Percentiles rank a stretch among this genome's conserved stretches.
phyloP scores from a whole-genome alignment of 345 rosid species.

The Eucalyptus pauciflora region DNA sequence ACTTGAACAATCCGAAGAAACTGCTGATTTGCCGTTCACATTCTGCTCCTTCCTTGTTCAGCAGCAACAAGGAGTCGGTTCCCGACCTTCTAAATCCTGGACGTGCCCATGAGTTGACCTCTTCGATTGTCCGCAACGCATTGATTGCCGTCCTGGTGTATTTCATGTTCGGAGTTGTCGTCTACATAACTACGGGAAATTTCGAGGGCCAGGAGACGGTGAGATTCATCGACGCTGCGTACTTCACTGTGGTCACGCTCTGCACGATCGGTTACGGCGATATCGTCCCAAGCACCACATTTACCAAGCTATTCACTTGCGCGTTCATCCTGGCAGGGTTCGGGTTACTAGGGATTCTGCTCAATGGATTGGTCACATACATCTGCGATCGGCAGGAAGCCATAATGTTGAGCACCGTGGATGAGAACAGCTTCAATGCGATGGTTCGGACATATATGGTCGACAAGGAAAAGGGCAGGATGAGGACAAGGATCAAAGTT shows the following conservation, averaged over 20 bases:
- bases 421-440: conserved; percentile 27
- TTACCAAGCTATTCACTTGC: conserved; percentile 48
- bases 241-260: conserved; percentile 52
- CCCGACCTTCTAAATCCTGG: conserved; percentile 3
- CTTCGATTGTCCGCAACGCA: conserved; percentile 37
- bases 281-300: conserved; percentile 42
- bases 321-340: conserved; percentile 46
- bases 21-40: conserved; percentile 20
- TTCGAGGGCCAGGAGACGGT: conserved; percentile 30
- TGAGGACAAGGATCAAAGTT: conserved; percentile 53
- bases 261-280: conserved; percentile 66
- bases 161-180: conserved; percentile 12
- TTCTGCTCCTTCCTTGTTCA: conserved; percentile 46
- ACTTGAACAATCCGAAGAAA: conserved; percentile 15
- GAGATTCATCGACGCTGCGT: conserved; percentile 43
- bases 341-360: conserved; percentile 51
- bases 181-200: conserved; percentile 9
- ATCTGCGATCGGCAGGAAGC: conserved; percentile 56
- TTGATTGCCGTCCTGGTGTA: conserved; percentile 31
- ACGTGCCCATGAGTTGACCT: conserved; percentile 6
- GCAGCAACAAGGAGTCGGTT: conserved; percentile 13
- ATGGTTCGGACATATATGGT: conserved; percentile 33
- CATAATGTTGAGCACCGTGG: conserved; percentile 34
- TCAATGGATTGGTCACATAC: conserved; percentile 47
- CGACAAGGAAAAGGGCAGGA: conserved; percentile 48